phyloP scores from a whole-genome alignment of 1,139 yeast species.

The Lodderomyces elongisporus region DNA sequence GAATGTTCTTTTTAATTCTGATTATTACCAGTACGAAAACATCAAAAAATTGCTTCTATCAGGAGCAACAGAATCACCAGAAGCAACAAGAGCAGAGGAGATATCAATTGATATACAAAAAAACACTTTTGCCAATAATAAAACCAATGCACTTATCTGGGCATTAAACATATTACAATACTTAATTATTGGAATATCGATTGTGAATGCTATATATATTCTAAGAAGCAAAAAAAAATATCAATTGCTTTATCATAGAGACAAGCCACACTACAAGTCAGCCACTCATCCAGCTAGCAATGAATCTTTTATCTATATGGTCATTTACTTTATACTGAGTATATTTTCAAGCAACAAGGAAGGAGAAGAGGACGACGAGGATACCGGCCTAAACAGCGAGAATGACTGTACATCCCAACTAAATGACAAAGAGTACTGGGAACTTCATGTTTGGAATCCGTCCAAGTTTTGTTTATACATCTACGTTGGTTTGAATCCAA shows the following conservation, averaged over 20 bases:
- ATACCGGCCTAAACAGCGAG: conserved; percentile 3
- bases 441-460: conserved; percentile 57
- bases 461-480: conserved; percentile 44
- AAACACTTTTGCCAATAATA: conserved; percentile 2
- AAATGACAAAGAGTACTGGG: conserved; percentile 39
- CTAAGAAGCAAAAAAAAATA: conserved; percentile 32
- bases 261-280: conserved; percentile 36
- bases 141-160: conserved; percentile 17
- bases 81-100: neutral
- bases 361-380: conserved; percentile 8
- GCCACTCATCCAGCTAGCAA: conserved; percentile 16
- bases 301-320: conserved; percentile 9
- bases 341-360: conserved; percentile 10
- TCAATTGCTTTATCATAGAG: conserved; percentile 33
- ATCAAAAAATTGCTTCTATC: conserved; percentile 16
- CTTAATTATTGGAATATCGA: conserved; percentile 16
- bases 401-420: conserved; percentile 12
- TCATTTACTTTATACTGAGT: conserved; percentile 7
- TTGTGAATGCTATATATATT: conserved; percentile 29
- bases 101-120: neutral
- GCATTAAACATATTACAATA: conserved; percentile 15
- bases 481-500: conserved; percentile 55
- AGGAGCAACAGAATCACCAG: neutral
- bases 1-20: conserved; percentile 12
- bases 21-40: conserved; percentile 27